Evolutionary conservation across 768 basidiomycete species (phyloP), one percentile per base, ranked within the genome.

Genomic region (Holtermanniella nyarrowii): DNA sequence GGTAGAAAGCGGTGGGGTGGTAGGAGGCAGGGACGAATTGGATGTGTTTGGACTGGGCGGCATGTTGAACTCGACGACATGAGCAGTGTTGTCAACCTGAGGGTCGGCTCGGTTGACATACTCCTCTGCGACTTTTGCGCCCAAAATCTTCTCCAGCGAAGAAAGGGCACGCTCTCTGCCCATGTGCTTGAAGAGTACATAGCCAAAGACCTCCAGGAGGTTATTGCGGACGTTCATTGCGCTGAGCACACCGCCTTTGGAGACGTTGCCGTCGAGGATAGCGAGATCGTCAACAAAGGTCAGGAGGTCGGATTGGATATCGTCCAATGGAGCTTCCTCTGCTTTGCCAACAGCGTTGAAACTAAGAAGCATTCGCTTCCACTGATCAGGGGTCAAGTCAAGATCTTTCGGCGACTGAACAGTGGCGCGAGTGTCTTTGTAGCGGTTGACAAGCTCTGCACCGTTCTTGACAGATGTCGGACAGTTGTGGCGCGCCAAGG

Each of bases 251-350:
- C 31, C 31, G 31, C 31, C 31, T 16, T 7, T 37, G 10, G 31
- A 37, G 10, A 7, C 16, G 31, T 37, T 37, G 31, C 31, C 31
- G 10, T 7, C 31, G 10, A 41, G 21, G 21, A 49, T 2, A 18
- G 42, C 46, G 25, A 57, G 49, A 26, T 55, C 68, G 18, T 58
- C 59, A 1, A 43, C 16, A 4, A 61, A 44, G 13, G 42, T 27
- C 2, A 61, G 40, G 41, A 67, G 53, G 3, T 48, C 52, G 20
- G 57, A 56, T 26, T 64, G 57, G 44, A 55, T 40, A 24, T 63
- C 62, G 5, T 12, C 41, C 10, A 46, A 24, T 11, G 27, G 31
- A 16, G 7, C 31, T 7, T 7, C 10, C 7, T 45, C 52, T n/a
- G 55, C 53, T 5, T 42, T 41, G 21, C 44, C 18, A 14, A 22